Evolutionary conservation across 2,329 filamentous ascomycete genomes (phyloP).

Genomic region (Neonectria coccinea): DNA sequence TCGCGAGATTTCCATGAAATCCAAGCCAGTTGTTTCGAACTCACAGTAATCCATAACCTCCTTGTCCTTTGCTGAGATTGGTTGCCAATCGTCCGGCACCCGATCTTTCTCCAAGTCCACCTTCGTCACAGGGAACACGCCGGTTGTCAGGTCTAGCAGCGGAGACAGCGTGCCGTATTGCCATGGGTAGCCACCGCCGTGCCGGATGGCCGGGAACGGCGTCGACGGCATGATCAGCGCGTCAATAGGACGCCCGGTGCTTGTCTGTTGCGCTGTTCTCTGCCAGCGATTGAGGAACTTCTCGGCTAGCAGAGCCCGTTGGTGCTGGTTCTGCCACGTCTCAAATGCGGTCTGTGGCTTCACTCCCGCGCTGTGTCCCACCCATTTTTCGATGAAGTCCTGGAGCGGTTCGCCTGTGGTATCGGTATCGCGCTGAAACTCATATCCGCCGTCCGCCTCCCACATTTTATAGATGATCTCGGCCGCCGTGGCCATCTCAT

Average conservation of each 20-base stretch:
- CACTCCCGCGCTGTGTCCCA: constrained; percentile 3
- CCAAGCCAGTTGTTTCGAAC: constrained; percentile 1
- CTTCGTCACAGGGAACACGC: constrained; percentile 3
- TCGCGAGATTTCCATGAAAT: background rate
- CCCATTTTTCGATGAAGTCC: background rate
- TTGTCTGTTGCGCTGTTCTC: constrained; percentile 1
- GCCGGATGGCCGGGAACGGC: constrained; percentile 1
- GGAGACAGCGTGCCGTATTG: background rate
- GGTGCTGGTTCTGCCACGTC: background rate
- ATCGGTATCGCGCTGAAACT: constrained; percentile 4
- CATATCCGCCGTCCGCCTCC: constrained; percentile 1
- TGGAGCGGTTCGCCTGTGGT: constrained; percentile 1
- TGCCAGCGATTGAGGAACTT: constrained; percentile 3
- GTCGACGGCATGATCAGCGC: constrained; percentile 4
- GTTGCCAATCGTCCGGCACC: constrained; percentile 1
- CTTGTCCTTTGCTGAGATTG: constrained; percentile 5
- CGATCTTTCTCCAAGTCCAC: constrained; percentile 3
- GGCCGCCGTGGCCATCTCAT: background rate
- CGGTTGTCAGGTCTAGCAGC: constrained; percentile 4
- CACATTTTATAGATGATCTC: constrained; percentile 4
- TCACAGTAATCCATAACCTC: constrained; percentile 4
- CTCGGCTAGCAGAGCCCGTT: constrained; percentile 1
- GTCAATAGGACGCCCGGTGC: background rate
- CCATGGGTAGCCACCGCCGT: constrained; percentile 3
- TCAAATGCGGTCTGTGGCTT: constrained; percentile 1